Percentiles rank a stretch among this genome's conserved stretches.
Evolutionary conservation across 2,329 filamentous ascomycete genomes (phyloP).

Genomic region (Teratosphaeria zuluensis): DNA sequence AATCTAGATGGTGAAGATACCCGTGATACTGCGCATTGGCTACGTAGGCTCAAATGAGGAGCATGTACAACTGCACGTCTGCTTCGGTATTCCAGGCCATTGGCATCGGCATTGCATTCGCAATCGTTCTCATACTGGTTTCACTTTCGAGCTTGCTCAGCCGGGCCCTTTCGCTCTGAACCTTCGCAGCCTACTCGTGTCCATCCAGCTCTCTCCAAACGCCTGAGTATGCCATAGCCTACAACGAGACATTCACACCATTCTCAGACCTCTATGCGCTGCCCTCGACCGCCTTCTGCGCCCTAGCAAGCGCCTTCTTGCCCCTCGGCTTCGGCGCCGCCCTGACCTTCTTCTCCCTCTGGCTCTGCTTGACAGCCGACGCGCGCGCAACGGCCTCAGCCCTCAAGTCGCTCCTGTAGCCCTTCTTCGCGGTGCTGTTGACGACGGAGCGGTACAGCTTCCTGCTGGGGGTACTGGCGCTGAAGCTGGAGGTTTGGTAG

Average conservation of each 20-base stretch:
- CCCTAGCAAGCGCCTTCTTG: conserved; percentile 15
- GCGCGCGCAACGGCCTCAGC: conserved; percentile 69
- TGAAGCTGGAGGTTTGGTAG: conserved; percentile 57
- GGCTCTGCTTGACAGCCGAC: conserved; percentile 63
- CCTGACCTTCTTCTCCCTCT: conserved; percentile 64
- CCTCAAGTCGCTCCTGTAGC: conserved; percentile 57
- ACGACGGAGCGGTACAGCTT: conserved; percentile 88
- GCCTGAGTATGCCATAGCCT: too few relatives aligned
- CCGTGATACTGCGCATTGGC: background rate
- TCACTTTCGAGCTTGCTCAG: background rate
- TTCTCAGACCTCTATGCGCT: conserved; percentile 6
- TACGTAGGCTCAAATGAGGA: background rate
- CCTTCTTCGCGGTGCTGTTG: conserved; percentile 68
- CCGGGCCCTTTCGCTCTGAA: background rate
- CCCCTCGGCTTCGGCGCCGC: conserved; percentile 45
- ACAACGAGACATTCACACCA: too few relatives aligned
- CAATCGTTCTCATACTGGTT: background rate
- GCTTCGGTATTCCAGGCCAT: background rate
- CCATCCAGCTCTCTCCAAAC: too few relatives aligned
- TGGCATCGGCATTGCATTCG: background rate
- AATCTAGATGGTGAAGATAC: background rate
- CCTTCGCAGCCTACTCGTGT: background rate
- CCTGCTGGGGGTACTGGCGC: conserved; percentile 62
- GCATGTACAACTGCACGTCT: background rate
- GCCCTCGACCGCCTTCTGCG: conserved; percentile 18